Conservation (phyloP, 2,329 filamentous ascomycete species). For the Pseudogymnoascus sp. region DNA sequence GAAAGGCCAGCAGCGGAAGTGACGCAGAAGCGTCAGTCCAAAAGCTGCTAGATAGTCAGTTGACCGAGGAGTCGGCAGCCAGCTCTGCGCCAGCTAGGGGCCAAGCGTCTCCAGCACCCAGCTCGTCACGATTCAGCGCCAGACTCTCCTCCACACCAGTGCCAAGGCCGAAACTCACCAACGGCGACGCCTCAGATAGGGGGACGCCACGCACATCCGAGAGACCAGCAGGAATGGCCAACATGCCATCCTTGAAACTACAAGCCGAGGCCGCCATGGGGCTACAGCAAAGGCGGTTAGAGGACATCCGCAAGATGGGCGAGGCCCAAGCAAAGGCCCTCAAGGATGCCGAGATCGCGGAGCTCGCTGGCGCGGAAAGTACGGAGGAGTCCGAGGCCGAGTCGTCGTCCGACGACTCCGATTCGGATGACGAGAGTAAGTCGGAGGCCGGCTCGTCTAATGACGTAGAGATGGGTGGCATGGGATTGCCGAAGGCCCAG, state of each 20-base stretch:
- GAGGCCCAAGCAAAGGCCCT: slow-evolving; percentile 2
- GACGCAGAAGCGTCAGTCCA: not conserved
- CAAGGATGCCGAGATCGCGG: not conserved
- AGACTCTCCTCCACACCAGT: not conserved
- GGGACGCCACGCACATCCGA: not conserved
- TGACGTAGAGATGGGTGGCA: not conserved
- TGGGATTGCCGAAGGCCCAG: not conserved
- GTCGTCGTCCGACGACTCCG: not conserved
- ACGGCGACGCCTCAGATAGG: not conserved
- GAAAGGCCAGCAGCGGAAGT: not conserved
- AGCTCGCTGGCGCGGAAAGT: not conserved
- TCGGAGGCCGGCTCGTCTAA: not conserved
- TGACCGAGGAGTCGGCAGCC: not conserved
- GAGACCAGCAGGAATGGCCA: not conserved
- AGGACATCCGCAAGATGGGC: not conserved
- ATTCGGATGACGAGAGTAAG: slow-evolving; percentile 2
- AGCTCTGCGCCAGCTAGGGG: not conserved
- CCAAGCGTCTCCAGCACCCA: not conserved
- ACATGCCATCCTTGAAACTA: not conserved
- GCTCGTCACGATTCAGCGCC: not conserved
- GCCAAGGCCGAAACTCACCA: not conserved
- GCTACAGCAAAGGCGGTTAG: not conserved
- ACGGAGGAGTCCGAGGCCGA: not conserved
- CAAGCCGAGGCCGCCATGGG: not conserved
- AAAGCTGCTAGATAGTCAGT: not conserved